Percentiles rank a stretch among this genome's conserved stretches.
Conservation (phyloP, 1,139 yeast species). For the Pichia kudriavzevii region DNA sequence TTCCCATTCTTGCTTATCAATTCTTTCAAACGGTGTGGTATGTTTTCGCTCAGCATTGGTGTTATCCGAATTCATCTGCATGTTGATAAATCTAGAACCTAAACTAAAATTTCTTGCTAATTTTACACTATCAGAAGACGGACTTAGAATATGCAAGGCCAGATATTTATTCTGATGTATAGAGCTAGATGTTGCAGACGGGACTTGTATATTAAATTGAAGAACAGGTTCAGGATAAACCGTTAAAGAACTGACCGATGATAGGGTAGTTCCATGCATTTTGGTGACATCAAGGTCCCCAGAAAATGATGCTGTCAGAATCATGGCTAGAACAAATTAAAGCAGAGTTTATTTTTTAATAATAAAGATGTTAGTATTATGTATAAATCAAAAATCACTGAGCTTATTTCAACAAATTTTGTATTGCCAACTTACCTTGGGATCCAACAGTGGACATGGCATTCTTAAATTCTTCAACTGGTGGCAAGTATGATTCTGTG, state of each 20-base stretch:
- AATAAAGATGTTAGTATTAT: slow-evolving; percentile 3
- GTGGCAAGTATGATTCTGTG: slow-evolving; percentile 17
- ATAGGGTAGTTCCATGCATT: slow-evolving; percentile 71
- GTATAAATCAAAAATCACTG: too few species aligned
- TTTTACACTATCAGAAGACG: slow-evolving; percentile 42
- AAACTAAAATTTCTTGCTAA: slow-evolving; percentile 56
- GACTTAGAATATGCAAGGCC: slow-evolving; percentile 72
- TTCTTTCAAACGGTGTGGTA: slow-evolving; percentile 38
- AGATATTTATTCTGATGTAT: slow-evolving; percentile 48
- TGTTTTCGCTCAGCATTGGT: slow-evolving; percentile 3
- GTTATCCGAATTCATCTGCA: not conserved
- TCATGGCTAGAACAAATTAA: slow-evolving; percentile 31
- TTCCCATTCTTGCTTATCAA: slow-evolving; percentile 30
- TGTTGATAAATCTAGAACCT: slow-evolving; percentile 35
- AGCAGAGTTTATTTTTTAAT: too few species aligned
- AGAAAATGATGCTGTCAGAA: slow-evolving; percentile 30
- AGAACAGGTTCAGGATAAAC: slow-evolving; percentile 65
- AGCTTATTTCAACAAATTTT: too few species aligned
- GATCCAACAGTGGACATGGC: slow-evolving; percentile 29
- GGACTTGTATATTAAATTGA: slow-evolving; percentile 76
- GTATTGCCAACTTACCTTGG: slow-evolving; percentile 21
- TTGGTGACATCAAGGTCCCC: slow-evolving; percentile 20
- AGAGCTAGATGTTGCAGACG: slow-evolving; percentile 65
- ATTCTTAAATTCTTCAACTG: slow-evolving; percentile 24
- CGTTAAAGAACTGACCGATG: slow-evolving; percentile 74